Base-by-base conservation (phyloP, 345 rosid genomes). In the Microthlaspi erraticum region DNA sequence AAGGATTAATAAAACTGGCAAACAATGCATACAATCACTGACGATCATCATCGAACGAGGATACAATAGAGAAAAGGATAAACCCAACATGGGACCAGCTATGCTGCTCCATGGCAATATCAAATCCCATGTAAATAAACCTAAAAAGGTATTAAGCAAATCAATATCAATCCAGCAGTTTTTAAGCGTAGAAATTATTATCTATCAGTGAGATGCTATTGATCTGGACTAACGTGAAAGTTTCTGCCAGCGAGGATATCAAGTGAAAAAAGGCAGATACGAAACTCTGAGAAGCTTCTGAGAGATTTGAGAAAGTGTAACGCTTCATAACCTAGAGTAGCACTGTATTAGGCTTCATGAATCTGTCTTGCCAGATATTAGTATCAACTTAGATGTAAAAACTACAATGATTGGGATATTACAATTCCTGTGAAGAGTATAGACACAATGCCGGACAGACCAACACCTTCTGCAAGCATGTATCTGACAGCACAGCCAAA, bases 401-500 rank as follows among this genome's bases (percentile, higher is more conserved):
- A 50, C 42, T 51, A 42, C 39, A 70, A 29, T 18, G 51, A 70
- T 33, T 70, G 4, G 10, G 68, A 60, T 39, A 41, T 60, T 80
- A 93, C 97, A 36, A 93, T 90, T 82, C 97, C 98, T 2, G 98
- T 94, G 77, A 91, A 94, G 70, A 94, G 78, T 78, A 94, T 94
- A 3, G 99, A 91, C 60, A 94, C 99, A 63, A 94, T 94, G 66
- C 99, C 99, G 64, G 99, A 89, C 67, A 94, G 97, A 63, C 99
- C 84, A 75, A 94, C 87, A 79, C 99, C 99, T 87, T 94, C 99
- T 18, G 96, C 96, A 61, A 94, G 97, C 99, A 94, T 91, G 84
- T 94, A 94, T 68, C 99, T 91, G 38, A 48, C 51, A 71, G 34
- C 44, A 75, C 8, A 64, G 18, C 67, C 65, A 50, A 64, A 29